A percentile compares a stretch with the other conserved stretches of the same genome.
Conservation (phyloP, 2,329 filamentous ascomycete genomes). For the Bipolaris gigantea region DNA sequence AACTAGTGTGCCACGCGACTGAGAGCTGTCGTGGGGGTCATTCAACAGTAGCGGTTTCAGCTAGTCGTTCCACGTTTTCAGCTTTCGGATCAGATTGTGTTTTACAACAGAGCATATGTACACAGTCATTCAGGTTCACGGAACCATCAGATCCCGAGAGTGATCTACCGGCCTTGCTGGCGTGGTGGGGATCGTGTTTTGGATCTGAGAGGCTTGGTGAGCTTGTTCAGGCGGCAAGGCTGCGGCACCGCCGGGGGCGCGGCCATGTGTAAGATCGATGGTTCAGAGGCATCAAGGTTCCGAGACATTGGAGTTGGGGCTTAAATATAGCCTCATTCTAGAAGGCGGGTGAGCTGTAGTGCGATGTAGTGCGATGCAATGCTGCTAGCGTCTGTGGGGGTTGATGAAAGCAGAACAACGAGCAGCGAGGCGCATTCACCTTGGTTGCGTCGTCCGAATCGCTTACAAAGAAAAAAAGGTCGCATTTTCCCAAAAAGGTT, state of each 20-base stretch:
- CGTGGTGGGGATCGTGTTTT: not conserved
- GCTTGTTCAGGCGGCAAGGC: conserved; percentile 13
- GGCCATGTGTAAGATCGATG: too few relatives aligned
- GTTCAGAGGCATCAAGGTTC: not conserved
- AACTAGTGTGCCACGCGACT: not conserved
- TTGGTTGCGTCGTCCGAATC: not conserved
- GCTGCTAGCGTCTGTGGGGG: not conserved
- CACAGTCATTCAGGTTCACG: conserved; percentile 3
- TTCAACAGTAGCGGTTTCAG: conserved; percentile 19
- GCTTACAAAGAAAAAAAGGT: not conserved
- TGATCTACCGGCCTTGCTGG: not conserved
- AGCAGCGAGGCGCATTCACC: not conserved
- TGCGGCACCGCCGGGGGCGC: not conserved
- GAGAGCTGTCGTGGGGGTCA: conserved; percentile 3
- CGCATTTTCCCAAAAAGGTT: not conserved
- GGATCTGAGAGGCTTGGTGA: conserved; percentile 11
- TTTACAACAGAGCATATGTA: conserved; percentile 15
- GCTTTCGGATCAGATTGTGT: conserved; percentile 15
- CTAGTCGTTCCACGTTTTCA: conserved; percentile 11
- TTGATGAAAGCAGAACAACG: not conserved
- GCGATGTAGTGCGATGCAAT: not conserved
- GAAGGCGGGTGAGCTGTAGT: not conserved
- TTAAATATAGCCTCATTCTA: not conserved
- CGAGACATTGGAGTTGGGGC: not conserved
- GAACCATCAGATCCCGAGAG: conserved; percentile 2